A percentile compares a stretch with the other conserved stretches of the same genome.
Evolutionary conservation across 345 rosid species (phyloP).

Genomic region (Citrus reticulata): DNA sequence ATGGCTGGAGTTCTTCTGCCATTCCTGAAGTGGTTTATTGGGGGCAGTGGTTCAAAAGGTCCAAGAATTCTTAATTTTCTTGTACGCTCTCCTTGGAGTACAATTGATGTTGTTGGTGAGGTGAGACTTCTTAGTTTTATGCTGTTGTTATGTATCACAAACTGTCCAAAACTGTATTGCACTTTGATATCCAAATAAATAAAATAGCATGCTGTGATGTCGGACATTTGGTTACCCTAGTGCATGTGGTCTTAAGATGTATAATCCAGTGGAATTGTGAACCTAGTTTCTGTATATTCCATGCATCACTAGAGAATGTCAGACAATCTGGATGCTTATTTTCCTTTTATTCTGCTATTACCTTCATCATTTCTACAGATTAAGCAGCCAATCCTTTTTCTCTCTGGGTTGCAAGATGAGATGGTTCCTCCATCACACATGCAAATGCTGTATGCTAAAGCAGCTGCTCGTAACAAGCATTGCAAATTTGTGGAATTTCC

Average conservation of each 20-base stretch:
- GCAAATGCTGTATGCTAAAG: constrained; percentile 88
- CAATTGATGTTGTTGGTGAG: constrained; percentile 80
- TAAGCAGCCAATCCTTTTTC: constrained; percentile 87
- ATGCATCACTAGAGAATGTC: background rate
- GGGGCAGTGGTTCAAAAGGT: constrained; percentile 74
- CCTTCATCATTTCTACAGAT: constrained; percentile 41
- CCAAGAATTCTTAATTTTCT: constrained; percentile 81
- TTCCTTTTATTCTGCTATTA: background rate
- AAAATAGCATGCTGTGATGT: background rate
- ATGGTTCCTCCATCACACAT: constrained; percentile 96
- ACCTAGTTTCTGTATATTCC: background rate
- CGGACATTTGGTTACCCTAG: background rate
- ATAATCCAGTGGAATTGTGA: background rate
- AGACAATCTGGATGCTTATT: background rate
- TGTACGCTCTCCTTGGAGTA: constrained; percentile 98
- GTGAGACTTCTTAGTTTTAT: constrained; percentile 35
- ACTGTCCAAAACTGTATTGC: background rate
- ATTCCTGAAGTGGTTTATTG: constrained; percentile 94
- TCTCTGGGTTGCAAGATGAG: constrained; percentile 97
- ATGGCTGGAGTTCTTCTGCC: constrained; percentile 98
- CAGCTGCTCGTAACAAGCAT: constrained; percentile 69
- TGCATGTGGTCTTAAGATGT: background rate
- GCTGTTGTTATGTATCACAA: constrained; percentile 5
- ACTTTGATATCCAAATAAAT: background rate
- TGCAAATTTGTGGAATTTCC: constrained; percentile 84